These are phyloP conservation scores for Penicillium bovifimosum DNA, from an alignment of 495 filamentous ascomycete species.

Conservation along the genomic window DNA sequence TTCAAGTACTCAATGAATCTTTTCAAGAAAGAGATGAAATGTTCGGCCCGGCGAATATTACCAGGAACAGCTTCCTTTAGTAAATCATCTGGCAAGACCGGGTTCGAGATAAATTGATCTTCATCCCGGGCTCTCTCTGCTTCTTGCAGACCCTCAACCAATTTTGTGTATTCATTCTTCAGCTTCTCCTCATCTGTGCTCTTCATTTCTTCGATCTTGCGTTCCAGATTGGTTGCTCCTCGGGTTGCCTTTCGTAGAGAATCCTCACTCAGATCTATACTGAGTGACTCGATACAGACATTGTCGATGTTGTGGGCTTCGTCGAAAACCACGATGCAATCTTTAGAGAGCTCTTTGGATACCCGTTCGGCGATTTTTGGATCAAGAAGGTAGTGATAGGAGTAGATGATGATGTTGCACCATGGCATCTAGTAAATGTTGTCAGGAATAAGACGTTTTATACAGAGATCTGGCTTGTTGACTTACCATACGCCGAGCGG, in stretches of 20 bases:
- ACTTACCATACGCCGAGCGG: slow-evolving; percentile 82
- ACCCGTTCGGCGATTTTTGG: slow-evolving; percentile 98
- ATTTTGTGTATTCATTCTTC: slow-evolving; percentile 89
- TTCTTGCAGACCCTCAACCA: slow-evolving; percentile 86
- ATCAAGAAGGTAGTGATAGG: slow-evolving; percentile 96
- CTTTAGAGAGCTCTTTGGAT: slow-evolving; percentile 92
- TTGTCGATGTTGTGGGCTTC: slow-evolving; percentile 99
- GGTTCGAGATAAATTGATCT: slow-evolving; percentile 95
- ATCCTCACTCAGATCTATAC: slow-evolving; percentile 93
- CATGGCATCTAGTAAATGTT: slow-evolving; percentile 69
- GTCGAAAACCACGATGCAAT: slow-evolving; percentile 98
- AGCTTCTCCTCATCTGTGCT: slow-evolving; percentile 85
- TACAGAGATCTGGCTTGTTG: not conserved
- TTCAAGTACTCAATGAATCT: slow-evolving; percentile 98
- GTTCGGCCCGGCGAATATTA: slow-evolving; percentile 93
- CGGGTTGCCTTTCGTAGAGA: slow-evolving; percentile 81
- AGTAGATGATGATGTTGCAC: slow-evolving; percentile 99
- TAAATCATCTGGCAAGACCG: slow-evolving; percentile 40
- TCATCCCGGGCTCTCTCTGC: slow-evolving; percentile 85
- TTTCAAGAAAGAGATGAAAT: slow-evolving; percentile 92
- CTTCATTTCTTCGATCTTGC: slow-evolving; percentile 88
- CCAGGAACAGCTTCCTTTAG: slow-evolving; percentile 86
- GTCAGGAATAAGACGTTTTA: slow-evolving; percentile 5
- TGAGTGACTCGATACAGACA: slow-evolving; percentile 96
- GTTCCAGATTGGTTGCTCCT: slow-evolving; percentile 85